phyloP scores from a whole-genome alignment of 805 yeast genomes.

The Zygosaccharomyces pseudorouxii region DNA sequence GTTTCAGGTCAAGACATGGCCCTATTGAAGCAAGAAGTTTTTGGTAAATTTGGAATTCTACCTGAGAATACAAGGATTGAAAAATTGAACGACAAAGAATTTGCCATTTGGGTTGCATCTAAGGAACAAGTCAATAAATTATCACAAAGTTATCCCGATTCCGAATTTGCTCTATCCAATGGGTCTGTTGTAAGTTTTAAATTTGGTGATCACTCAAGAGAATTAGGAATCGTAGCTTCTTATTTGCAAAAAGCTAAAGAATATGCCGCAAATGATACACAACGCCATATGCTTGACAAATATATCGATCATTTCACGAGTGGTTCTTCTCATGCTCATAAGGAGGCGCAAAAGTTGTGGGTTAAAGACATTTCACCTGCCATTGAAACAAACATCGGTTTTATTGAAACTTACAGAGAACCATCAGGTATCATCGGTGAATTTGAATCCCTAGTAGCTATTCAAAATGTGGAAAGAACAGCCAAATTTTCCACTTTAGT shows the following conservation, averaged over 20 bases:
- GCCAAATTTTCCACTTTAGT: slow-evolving; percentile 72
- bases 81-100: slow-evolving; percentile 46
- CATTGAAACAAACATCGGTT: slow-evolving; percentile 79
- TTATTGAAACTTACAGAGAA: slow-evolving; percentile 89
- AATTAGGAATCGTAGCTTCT: slow-evolving; percentile 55
- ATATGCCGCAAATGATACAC: slow-evolving; percentile 69
- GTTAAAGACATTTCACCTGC: slow-evolving; percentile 80
- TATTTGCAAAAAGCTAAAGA: slow-evolving; percentile 53
- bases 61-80: slow-evolving; percentile 71
- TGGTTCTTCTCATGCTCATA: slow-evolving; percentile 82
- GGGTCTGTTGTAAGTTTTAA: slow-evolving; percentile 46
- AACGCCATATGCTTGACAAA: slow-evolving; percentile 56
- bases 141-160: slow-evolving; percentile 45
- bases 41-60: slow-evolving; percentile 39
- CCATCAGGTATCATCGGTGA: slow-evolving; percentile 91
- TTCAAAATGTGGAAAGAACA: slow-evolving; percentile 84
- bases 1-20: slow-evolving; percentile 58
- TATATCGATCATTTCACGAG: slow-evolving; percentile 69
- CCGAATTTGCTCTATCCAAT: slow-evolving; percentile 37
- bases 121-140: slow-evolving; percentile 47
- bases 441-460: slow-evolving; percentile 89
- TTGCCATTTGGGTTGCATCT: slow-evolving; percentile 66
- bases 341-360: slow-evolving; percentile 80
- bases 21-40: slow-evolving; percentile 47
- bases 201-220: slow-evolving; percentile 74